Evolutionary conservation across 2,329 filamentous ascomycete genomes (phyloP).

Genomic region (Trichoderma pleuroti): DNA sequence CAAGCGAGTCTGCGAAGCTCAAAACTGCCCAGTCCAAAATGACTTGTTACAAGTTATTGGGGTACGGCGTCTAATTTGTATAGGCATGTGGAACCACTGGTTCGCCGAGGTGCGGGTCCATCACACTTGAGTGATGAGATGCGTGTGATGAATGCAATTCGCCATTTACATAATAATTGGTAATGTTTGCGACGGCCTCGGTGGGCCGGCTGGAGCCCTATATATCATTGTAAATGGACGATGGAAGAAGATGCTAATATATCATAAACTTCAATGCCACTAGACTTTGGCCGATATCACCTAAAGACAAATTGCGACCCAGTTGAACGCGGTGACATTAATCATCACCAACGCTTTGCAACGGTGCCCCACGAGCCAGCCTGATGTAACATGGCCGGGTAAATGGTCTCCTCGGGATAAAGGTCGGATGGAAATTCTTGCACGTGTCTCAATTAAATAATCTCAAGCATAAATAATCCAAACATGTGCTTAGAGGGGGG

Average conservation of each 20-base stretch:
- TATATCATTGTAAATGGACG: background rate
- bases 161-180: conserved; percentile 1
- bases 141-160: background rate
- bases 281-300: background rate
- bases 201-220: background rate
- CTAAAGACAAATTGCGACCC: background rate
- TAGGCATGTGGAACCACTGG: background rate
- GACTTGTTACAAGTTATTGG: background rate
- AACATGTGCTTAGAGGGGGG: background rate
- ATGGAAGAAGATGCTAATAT: background rate
- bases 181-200: background rate
- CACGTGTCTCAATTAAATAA: background rate
- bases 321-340: background rate
- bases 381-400: background rate
- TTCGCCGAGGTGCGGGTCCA: background rate
- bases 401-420: background rate
- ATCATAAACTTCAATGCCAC: background rate
- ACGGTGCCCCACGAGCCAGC: background rate
- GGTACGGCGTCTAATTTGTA: background rate
- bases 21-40: background rate
- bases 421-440: background rate
- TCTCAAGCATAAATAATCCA: background rate
- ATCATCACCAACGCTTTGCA: background rate
- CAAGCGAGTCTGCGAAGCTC: background rate
- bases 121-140: background rate